Base-by-base conservation (phyloP, 345 rosid genomes). In the Tarenaya hassleriana region DNA sequence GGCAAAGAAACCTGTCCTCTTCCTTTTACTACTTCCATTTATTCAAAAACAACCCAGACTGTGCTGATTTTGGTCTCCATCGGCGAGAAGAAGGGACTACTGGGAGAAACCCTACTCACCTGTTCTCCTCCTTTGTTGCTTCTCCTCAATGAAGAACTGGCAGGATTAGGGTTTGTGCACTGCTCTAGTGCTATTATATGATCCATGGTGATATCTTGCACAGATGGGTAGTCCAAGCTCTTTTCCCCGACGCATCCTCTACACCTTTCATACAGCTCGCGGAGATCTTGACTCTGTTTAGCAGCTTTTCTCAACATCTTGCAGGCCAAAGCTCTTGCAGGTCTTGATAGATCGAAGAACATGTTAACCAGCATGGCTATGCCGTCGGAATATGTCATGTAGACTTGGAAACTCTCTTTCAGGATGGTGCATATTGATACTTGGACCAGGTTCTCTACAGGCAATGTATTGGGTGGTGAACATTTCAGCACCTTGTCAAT, bases 341-440 rank as follows among this genome's bases (percentile, higher is more conserved):
- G 72, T 19, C 24, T 70, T 27, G 96, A 64, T 40, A 84, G 66
- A 66, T 88, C 90, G 32, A 84, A 84, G 61, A 82, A 63, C 77
- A 70, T 67, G 51, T 78, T 69, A 16, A 70, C 47, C 10, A 84
- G 81, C 39, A 74, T 63, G 0, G 80, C 73, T 1, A 82, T 42
- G 7, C 85, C 80, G 65, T 82, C 86, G 6, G 69, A 44, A 27
- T 71, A 76, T 2, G 78, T 72, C 16, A 13, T 46, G 73, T 80
- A 80, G 11, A 88, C 90, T 69, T 78, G 88, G 72, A 88, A 88
- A 75, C 94, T 88, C 60, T 88, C 96, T 63, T 78, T 88, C 74
- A 88, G 70, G 71, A 77, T 82, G 64, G 75, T 80, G 45, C 69
- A 61, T 55, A 76, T 73, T 40, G 86, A 83, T 18, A 80, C 86